Evolutionary conservation across 176 grass and related monocot genomes (phyloP).

Genomic region (Echinochloa phyllopogon): DNA sequence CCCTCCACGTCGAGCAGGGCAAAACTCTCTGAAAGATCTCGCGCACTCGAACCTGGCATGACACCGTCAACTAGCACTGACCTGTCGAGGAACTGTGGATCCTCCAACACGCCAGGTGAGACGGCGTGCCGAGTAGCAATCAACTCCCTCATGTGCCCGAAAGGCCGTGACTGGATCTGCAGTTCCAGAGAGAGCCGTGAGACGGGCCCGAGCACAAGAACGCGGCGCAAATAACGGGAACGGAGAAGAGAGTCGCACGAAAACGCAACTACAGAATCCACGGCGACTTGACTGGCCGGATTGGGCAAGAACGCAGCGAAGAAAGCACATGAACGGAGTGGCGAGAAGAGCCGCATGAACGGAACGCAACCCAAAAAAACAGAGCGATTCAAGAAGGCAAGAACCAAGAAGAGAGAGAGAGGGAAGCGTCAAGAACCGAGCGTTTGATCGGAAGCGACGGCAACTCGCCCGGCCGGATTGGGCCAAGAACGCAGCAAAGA

Average conservation of each 20-base stretch:
- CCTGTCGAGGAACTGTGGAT: background rate
- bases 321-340: too few relatives aligned
- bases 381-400: too few relatives aligned
- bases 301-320: too few relatives aligned
- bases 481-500: too few relatives aligned
- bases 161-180: background rate
- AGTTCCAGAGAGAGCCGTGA: background rate
- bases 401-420: too few relatives aligned
- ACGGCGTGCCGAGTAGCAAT: background rate
- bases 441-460: too few relatives aligned
- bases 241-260: background rate
- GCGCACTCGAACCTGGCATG: background rate
- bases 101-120: background rate
- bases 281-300: too few relatives aligned
- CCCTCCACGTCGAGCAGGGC: background rate
- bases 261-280: background rate
- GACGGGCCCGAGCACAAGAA: background rate
- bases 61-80: background rate
- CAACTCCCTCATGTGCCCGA: background rate
- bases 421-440: too few relatives aligned
- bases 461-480: too few relatives aligned
- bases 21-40: too few relatives aligned
- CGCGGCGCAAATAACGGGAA: background rate
- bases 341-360: too few relatives aligned
- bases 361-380: too few relatives aligned